Percentiles rank a stretch among this genome's conserved stretches.
Conservation (phyloP, 805 yeast genomes). For the Candida caryicola region DNA sequence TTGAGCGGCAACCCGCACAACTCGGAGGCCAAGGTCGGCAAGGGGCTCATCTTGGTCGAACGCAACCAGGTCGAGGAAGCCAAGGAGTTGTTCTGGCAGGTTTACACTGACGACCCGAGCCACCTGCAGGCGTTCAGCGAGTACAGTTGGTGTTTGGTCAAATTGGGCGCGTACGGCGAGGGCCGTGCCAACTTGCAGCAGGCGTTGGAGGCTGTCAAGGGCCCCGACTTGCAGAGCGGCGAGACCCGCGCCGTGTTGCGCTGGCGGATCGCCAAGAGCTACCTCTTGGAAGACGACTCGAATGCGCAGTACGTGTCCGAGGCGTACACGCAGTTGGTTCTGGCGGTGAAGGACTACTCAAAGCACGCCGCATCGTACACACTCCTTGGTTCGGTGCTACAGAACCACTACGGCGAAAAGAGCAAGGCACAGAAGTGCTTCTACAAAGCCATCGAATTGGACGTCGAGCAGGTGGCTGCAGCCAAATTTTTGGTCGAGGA, state of each 20-base stretch:
- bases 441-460: conserved; percentile 85
- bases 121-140: conserved; percentile 63
- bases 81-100: conserved; percentile 46
- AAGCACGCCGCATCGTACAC: conserved; percentile 79
- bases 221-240: conserved; percentile 49
- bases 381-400: conserved; percentile 72
- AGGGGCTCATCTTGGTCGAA: conserved; percentile 73
- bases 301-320: conserved; percentile 27
- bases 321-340: conserved; percentile 59
- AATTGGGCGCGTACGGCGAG: conserved; percentile 43
- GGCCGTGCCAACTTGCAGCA: conserved; percentile 54
- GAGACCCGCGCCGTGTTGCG: conserved; percentile 57
- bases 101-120: conserved; percentile 47
- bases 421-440: conserved; percentile 81
- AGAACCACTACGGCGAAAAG: conserved; percentile 53
- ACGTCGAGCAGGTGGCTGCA: conserved; percentile 69
- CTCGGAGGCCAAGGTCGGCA: conserved; percentile 71
- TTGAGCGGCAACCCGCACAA: conserved; percentile 41
- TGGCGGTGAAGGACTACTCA: conserved; percentile 60
- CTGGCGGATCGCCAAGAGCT: conserved; percentile 76
- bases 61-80: conserved; percentile 59
- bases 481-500: conserved; percentile 69
- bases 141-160: conserved; percentile 74
- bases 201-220: conserved; percentile 44
- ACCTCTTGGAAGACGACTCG: conserved; percentile 32